phyloP scores from a whole-genome alignment of 2,329 filamentous ascomycete genomes.

The Cladosporium sphaerospermum region DNA sequence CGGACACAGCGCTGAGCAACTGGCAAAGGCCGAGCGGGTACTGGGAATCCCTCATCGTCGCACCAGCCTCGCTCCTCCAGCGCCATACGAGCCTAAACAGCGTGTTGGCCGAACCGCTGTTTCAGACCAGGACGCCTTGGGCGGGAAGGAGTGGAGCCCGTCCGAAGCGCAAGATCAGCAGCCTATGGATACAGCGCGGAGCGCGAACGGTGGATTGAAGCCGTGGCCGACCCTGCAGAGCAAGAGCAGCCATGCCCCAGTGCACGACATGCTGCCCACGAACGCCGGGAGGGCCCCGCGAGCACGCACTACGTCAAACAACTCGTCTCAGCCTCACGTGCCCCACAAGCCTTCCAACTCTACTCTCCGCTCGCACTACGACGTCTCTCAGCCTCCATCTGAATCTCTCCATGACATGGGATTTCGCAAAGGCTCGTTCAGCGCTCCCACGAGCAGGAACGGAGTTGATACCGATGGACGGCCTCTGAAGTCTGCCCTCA shows the following conservation, averaged over 20 bases:
- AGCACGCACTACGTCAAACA: neutral
- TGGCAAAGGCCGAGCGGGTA: constrained; percentile 8
- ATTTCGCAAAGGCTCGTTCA: constrained; percentile 32
- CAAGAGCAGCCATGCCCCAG: constrained; percentile 6
- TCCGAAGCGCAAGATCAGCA: neutral
- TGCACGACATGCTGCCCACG: constrained; percentile 1
- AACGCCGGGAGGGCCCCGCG: neutral
- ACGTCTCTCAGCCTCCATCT: constrained; percentile 42
- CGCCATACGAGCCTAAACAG: neutral
- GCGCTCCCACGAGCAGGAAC: constrained; percentile 18
- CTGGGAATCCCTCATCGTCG: constrained; percentile 6
- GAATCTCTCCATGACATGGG: constrained; percentile 40
- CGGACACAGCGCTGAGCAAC: neutral
- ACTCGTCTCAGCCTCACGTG: neutral
- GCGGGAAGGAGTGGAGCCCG: neutral
- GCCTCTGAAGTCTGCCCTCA: constrained; percentile 13
- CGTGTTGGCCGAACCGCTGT: neutral
- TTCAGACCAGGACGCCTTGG: constrained; percentile 1
- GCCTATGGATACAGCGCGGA: constrained; percentile 8
- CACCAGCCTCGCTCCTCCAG: constrained; percentile 5
- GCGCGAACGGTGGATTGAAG: constrained; percentile 11
- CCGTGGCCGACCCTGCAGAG: constrained; percentile 11
- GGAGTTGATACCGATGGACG: constrained; percentile 14
- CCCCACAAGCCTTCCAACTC: neutral
- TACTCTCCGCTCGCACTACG: constrained; percentile 29